Evolutionary conservation across 495 filamentous ascomycete species (phyloP), one percentile per base, ranked within the genome.

Genomic region (Oleoguttula mirabilis): DNA sequence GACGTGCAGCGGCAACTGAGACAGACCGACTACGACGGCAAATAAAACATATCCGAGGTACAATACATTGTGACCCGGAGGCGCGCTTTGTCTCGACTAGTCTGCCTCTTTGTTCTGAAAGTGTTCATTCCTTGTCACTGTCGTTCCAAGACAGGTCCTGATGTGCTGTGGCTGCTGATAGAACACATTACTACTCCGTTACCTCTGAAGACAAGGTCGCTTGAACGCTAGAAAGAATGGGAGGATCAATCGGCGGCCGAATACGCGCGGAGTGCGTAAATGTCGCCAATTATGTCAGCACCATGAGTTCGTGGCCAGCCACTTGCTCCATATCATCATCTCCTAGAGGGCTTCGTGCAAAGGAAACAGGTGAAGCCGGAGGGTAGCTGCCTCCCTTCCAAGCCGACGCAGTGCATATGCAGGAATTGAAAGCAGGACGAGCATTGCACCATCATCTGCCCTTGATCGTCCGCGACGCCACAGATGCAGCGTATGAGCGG

Each of bases 351-450:
- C 27, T 41, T 40, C 2, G 49, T 47, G 23, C 49, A 52, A 1
- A 52, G 25, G 17, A 52, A 52, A 27, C 49, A 52, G 10, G 28
- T 52, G 24, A 38, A 52, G 1, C 6, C 7, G 12, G 22, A 15
- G n/a, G 48, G 43, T 22, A 16, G 30, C 8, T 28, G 25, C 6
- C 24, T 33, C 4, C 14, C 21, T 24, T 21, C 25, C 12, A 88
- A 67, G 14, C 81, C 79, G 23, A 88, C 71, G 55, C 86, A 94
- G 51, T 70, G 70, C 4, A 77, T 80, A 55, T 94, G 86, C 21
- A 88, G 71, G 77, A 79, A 88, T 61, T 87, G 80, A 28, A 75
- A 79, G 61, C 86, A 94, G 3, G 84, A 87, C 64, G 87, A 80
- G 62, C 86, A 94, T 65, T 87, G 82, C 50, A 94, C 78, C 79